A percentile compares a stretch with the other conserved stretches of the same genome.
phyloP scores from a whole-genome alignment of 768 basidiomycete genomes.

The Gloeophyllum trabeum region DNA sequence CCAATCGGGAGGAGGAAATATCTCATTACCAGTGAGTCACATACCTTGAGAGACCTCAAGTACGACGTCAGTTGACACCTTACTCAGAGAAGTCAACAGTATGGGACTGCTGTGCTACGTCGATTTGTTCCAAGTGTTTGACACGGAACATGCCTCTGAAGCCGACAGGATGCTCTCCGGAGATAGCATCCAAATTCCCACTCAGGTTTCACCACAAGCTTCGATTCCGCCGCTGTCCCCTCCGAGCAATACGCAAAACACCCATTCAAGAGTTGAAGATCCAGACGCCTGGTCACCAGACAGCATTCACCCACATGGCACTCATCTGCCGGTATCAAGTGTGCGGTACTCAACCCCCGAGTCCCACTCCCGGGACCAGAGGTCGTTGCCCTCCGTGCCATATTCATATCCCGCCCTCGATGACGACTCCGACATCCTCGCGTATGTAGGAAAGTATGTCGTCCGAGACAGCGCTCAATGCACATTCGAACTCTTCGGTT shows the following conservation, averaged over 20 bases:
- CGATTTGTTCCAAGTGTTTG: constrained; percentile 58
- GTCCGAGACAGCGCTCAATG: constrained; percentile 39
- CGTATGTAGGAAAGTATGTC: constrained; percentile 26
- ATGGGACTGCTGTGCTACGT: constrained; percentile 68
- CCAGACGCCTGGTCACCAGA: not conserved
- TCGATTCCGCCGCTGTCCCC: not conserved
- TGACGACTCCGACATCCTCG: constrained; percentile 24
- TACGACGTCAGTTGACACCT: constrained; percentile 6
- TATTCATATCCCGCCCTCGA: constrained; percentile 1
- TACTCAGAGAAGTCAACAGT: constrained; percentile 43
- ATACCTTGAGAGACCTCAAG: constrained; percentile 3
- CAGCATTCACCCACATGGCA: not conserved
- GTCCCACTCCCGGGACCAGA: not conserved
- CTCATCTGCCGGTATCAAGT: not conserved
- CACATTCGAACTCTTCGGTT: constrained; percentile 44
- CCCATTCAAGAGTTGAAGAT: not conserved
- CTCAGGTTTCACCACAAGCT: constrained; percentile 8
- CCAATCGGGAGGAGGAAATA: constrained; percentile 6
- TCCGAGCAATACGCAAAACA: not conserved
- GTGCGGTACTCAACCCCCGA: not conserved
- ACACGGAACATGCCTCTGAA: constrained; percentile 6
- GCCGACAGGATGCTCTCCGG: constrained; percentile 7
- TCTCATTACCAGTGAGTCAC: not conserved
- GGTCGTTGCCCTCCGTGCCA: not conserved
- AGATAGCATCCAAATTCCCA: constrained; percentile 9